Evolutionary conservation across 306 rosid genomes (phyloP), one percentile per base, ranked within the genome.

Genomic region (Rosa rugosa): DNA sequence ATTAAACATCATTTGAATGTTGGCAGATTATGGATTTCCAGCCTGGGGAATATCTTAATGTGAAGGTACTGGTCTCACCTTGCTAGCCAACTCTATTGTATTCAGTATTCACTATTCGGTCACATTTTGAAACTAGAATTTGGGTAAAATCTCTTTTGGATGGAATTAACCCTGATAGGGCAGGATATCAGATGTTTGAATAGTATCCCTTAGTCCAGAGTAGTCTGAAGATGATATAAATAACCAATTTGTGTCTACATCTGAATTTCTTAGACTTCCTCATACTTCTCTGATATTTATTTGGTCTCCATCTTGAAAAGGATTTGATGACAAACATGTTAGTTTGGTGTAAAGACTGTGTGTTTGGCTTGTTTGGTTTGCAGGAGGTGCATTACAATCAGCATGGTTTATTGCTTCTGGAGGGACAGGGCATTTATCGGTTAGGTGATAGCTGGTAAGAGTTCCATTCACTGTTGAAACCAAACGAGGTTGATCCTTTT

Each of bases 341-440:
- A 46, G 45, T 68, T 10, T 11, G 36, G 23, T 70, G 46, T 17
- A 46, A 6, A 80, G 27, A 62, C 36, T 11, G 44, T 66, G 8
- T 65, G 44, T 41, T 31, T 83, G 80, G 75, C 31, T 75, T 69
- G 4, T 77, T 57, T 79, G 57, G 59, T 85, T 86, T 80, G 78
- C 87, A 95, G 99, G 99, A 93, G 87, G 96, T 95, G 59, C 98
- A 95, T 86, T 90, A 95, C 80, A 95, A 95, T 87, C 98, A 93
- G 87, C 99, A 95, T 46, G 98, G 99, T 60, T 87, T 95, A 75
- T 81, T 95, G 85, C 90, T 95, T 73, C 85, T 93, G 81, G 99
- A 93, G 85, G 99, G 99, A 70, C 91, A 91, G 82, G 99, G 97
- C 78, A 87, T 95, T 78, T 95, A 95, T 83, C 97, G 98, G 23